Conservation (phyloP, 495 filamentous ascomycete species). For the Hypomontagnella submonticulosa region DNA sequence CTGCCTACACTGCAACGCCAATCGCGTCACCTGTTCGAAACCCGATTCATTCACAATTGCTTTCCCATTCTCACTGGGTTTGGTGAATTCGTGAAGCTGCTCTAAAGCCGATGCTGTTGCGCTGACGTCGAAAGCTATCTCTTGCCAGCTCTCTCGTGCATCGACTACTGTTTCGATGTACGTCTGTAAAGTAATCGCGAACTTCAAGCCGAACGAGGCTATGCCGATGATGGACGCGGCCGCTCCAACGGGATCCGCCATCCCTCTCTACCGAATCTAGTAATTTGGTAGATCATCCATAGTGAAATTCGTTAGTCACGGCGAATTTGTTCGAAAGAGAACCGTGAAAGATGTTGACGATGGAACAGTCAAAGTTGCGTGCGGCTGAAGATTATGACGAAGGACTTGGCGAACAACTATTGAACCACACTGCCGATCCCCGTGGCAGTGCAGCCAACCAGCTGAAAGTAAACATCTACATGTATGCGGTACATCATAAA, state of each 20-base stretch:
- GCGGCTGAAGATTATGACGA: not conserved
- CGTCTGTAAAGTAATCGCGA: conserved; percentile 36
- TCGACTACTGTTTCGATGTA: conserved; percentile 24
- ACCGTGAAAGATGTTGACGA: not conserved
- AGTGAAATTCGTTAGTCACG: not conserved
- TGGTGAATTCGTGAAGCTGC: conserved; percentile 30
- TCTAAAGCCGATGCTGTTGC: conserved; percentile 35
- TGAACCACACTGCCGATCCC: not conserved
- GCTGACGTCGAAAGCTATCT: conserved; percentile 32
- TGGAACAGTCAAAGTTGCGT: not conserved
- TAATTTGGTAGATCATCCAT: too few species aligned
- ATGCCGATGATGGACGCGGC: conserved; percentile 34
- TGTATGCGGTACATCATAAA: too few species aligned
- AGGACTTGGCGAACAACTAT: not conserved
- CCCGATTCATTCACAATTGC: conserved; percentile 32
- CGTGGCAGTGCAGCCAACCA: not conserved
- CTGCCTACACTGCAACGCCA: conserved; percentile 36
- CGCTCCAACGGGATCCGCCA: conserved; percentile 27
- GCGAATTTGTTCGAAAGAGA: not conserved
- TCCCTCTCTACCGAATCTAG: not conserved
- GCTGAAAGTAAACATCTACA: too few species aligned
- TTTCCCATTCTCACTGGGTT: conserved; percentile 10
- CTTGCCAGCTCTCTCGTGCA: conserved; percentile 18
- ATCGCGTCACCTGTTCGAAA: conserved; percentile 20
- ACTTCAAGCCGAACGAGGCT: conserved; percentile 33